Evolutionary conservation across 164 flowering plant species (phyloP).

Genomic region (Stephania yunnanensis): DNA sequence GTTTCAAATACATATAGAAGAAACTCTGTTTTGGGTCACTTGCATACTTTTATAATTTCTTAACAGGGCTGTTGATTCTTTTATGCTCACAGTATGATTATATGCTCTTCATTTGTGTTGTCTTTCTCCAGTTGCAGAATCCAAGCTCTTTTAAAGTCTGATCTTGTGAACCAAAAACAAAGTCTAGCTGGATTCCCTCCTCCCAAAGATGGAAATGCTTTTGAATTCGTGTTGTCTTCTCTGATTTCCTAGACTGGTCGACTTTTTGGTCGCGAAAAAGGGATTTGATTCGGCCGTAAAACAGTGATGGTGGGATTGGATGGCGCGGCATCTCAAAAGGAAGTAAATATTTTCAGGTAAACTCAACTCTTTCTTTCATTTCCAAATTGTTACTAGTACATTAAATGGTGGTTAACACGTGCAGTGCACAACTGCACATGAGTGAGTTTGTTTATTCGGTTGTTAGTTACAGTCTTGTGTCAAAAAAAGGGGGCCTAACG

Average conservation of each 20-base stretch:
- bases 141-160: background rate
- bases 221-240: too few species aligned
- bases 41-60: background rate
- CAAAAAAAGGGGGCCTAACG: background rate
- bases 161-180: background rate
- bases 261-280: too few species aligned
- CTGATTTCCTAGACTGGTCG: too few species aligned
- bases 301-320: too few species aligned
- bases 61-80: background rate
- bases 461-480: background rate
- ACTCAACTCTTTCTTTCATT: too few species aligned
- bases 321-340: too few species aligned
- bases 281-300: too few species aligned
- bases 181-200: background rate
- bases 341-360: too few species aligned
- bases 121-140: background rate
- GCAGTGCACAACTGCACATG: background rate
- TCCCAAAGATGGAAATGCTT: too few species aligned
- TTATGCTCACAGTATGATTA: background rate
- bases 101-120: background rate
- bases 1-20: background rate
- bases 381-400: background rate
- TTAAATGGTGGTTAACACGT: background rate
- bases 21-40: background rate
- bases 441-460: conserved; percentile 1